Evolutionary conservation across 2,329 filamentous ascomycete genomes (phyloP).

Genomic region (Aspergillus tubingensis): DNA sequence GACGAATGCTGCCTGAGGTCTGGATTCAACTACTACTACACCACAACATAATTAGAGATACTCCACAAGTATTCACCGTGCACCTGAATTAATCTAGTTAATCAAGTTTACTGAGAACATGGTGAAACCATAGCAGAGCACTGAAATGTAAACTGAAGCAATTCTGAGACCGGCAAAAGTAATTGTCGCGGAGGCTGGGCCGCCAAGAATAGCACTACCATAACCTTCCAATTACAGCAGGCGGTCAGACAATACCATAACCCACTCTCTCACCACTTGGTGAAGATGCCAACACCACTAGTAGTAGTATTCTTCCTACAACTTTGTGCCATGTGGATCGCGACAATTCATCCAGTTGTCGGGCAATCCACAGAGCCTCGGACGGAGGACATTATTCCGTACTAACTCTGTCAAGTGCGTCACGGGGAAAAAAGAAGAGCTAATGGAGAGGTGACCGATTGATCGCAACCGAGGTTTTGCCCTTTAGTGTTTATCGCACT

Average conservation of each 20-base stretch:
- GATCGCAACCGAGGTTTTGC: not conserved
- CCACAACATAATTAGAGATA: too few species aligned
- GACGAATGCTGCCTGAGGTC: not conserved
- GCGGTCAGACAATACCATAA: too few species aligned
- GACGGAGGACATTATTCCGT: conserved; percentile 1
- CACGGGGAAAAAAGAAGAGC: not conserved
- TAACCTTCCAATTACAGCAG: too few species aligned
- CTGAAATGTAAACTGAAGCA: too few species aligned
- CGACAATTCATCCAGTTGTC: not conserved
- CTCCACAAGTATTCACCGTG: too few species aligned
- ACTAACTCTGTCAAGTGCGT: not conserved
- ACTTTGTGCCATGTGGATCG: not conserved
- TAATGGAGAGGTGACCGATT: not conserved
- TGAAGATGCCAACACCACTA: not conserved
- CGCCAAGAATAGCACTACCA: too few species aligned
- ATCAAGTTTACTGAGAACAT: too few species aligned
- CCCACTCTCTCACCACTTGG: not conserved
- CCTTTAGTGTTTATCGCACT: not conserved
- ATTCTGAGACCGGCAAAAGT: too few species aligned
- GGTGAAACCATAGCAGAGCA: too few species aligned
- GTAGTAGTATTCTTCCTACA: too few species aligned
- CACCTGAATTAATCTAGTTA: too few species aligned
- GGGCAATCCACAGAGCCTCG: not conserved
- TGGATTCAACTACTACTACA: not conserved
- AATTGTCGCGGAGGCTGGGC: too few species aligned